Percentiles rank a stretch among this genome's conserved stretches.
Evolutionary conservation across 805 yeast species (phyloP).

Genomic region (Brettanomyces custersianus): DNA sequence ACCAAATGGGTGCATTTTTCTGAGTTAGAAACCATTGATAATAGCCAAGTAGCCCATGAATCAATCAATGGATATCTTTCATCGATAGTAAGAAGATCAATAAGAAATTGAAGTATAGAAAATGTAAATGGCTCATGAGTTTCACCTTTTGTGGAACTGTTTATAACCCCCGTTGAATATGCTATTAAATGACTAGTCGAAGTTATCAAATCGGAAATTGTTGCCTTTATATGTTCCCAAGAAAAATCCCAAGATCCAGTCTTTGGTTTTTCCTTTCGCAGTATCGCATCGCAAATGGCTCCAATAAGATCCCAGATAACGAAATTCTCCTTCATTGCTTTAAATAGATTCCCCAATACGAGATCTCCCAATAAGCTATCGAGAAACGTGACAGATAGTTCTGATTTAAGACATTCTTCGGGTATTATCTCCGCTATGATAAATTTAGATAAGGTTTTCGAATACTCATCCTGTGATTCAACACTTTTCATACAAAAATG

Average conservation of each 20-base stretch:
- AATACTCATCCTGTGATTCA: conserved; percentile 24
- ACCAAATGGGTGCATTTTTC: conserved; percentile 15
- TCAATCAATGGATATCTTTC: conserved; percentile 12
- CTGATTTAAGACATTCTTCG: conserved; percentile 30
- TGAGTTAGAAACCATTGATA: conserved; percentile 7
- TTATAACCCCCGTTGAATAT: conserved; percentile 1
- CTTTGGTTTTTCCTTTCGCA: background rate
- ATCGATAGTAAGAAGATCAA: conserved; percentile 9
- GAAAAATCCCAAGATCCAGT: background rate
- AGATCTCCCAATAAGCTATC: conserved; percentile 33
- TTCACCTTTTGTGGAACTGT: too few relatives aligned
- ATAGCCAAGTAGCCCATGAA: conserved; percentile 6
- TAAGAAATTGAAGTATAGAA: conserved; percentile 16
- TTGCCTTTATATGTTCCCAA: background rate
- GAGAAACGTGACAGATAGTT: conserved; percentile 29
- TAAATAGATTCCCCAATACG: conserved; percentile 30
- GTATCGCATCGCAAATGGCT: conserved; percentile 8
- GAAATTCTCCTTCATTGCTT: conserved; percentile 42
- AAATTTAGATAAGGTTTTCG: conserved; percentile 26
- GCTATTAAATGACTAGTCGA: conserved; percentile 2
- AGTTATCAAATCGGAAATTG: background rate
- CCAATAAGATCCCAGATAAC: conserved; percentile 37
- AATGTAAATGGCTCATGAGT: conserved; percentile 8
- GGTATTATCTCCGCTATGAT: conserved; percentile 31
- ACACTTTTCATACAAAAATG: conserved; percentile 17